Conservation (phyloP, 2,329 filamentous ascomycete species). For the Penicillium sp. region DNA sequence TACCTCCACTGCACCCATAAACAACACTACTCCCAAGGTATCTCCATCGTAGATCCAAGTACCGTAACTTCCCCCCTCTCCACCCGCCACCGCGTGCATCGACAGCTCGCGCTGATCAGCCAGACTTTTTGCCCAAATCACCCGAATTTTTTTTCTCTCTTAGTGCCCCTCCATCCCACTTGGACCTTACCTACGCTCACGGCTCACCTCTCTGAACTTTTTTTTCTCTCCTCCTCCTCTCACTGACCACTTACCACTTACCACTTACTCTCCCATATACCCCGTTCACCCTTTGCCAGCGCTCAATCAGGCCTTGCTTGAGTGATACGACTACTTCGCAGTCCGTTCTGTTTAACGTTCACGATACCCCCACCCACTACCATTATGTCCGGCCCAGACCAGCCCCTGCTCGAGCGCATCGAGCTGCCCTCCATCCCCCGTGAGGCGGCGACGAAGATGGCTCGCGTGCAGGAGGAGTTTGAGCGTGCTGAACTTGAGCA, state of each 20-base stretch:
- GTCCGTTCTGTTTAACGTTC: conserved; percentile 1
- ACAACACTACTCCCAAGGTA: conserved; percentile 2
- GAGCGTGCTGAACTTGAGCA: conserved; percentile 80
- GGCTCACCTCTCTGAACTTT: conserved; percentile 6
- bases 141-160: conserved; percentile 19
- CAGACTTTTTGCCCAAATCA: conserved; percentile 8
- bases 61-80: conserved; percentile 2
- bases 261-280: background rate
- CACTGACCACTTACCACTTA: conserved; percentile 1
- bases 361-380: conserved; percentile 5
- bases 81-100: conserved; percentile 18
- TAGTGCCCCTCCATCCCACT: background rate
- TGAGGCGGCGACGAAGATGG: conserved; percentile 64
- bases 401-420: conserved; percentile 40
- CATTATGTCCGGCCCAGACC: conserved; percentile 29
- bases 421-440: conserved; percentile 37
- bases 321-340: conserved; percentile 4
- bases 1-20: conserved; percentile 11
- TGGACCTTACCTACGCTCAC: too few relatives aligned
- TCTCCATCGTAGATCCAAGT: conserved; percentile 10
- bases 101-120: conserved; percentile 21
- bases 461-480: conserved; percentile 79
- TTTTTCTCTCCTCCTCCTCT: conserved; percentile 9
- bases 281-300: background rate
- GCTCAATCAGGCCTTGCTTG: background rate